Base-by-base conservation (phyloP, 2,329 filamentous ascomycete species). In the Claviceps fusiformis region DNA sequence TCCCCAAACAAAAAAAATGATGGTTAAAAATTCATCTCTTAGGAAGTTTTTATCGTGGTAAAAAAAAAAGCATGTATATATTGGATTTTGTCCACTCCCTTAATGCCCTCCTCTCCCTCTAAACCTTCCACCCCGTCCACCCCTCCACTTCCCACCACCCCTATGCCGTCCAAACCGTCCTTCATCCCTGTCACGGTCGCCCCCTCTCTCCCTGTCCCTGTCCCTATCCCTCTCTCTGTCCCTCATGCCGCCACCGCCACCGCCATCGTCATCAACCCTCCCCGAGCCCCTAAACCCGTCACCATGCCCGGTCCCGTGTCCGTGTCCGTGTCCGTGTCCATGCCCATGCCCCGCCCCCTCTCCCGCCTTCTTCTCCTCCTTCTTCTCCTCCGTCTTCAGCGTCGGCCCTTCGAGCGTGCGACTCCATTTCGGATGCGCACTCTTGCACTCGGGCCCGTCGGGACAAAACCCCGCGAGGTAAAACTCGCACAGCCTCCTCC, bases 391-490 rank as follows among this genome's bases (percentile, higher is more conserved):
- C 17, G 79, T 74, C 74, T 85, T 87, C 59, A 86, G 83, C 35
- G 80, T 81, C 8, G 86, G 89, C 73, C 85, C 86, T 67, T 89
- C 85, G 44, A 90, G 73, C 59, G 91, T 83, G 64, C 81, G 81
- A 29, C 83, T 81, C 84, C 89, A 97, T 57, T 83, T 80, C 3
- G 92, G 84, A 69, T 98, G 93, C 6, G 89, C 86, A 24, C 88
- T 88, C 65, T 82, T 83, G 71, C 93, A 98, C 8, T 75, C 74
- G 58, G 75, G 78, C 1, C 70, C 92, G 55, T 95, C 87, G 0
- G 93, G 93, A 67, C 93, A 98, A 74, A 98, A 98, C 1, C 93
- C 93, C 8, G 89, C 89, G 17, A 97, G 75, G 67, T 95, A 98
- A 68, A 86, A 95, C 1, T 77, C 77, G 67, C 93, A 98, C 7